These are phyloP conservation scores for Stygiomarasmius scandens DNA, from an alignment of 1,284 basidiomycete genomes.

Conservation along the genomic window DNA sequence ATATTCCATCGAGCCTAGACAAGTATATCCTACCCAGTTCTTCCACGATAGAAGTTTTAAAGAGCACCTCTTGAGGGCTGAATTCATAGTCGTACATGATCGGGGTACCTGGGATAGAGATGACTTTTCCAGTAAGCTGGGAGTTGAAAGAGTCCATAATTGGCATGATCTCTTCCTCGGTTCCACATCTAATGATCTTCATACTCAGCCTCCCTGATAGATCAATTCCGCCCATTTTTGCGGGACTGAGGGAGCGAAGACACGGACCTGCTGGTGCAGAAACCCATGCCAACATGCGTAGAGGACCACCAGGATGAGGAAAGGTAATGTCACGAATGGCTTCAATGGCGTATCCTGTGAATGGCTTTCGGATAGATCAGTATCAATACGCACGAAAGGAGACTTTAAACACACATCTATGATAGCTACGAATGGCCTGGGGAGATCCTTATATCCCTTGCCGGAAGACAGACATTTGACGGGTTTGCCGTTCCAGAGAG, in stretches of 20 bases:
- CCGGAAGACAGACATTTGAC: too few relatives aligned
- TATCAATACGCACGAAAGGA: background rate
- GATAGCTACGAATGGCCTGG: conserved; percentile 1
- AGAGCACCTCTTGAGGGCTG: conserved; percentile 9
- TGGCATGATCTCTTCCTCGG: background rate
- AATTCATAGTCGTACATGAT: conserved; percentile 17
- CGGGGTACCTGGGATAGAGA: conserved; percentile 4
- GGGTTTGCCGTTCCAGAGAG: too few relatives aligned
- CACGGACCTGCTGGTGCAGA: background rate
- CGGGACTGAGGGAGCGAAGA: too few relatives aligned
- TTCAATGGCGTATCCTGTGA: conserved; percentile 6
- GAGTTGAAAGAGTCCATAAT: too few relatives aligned
- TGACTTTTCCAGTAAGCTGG: background rate
- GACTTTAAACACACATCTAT: conserved; percentile 2
- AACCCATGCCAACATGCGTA: conserved; percentile 1
- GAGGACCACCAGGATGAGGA: background rate
- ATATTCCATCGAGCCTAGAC: conserved; percentile 5
- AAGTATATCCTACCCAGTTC: conserved; percentile 5
- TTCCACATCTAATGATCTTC: background rate
- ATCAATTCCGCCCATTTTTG: too few relatives aligned
- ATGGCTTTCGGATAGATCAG: background rate
- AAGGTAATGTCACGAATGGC: conserved; percentile 3
- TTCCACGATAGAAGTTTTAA: conserved; percentile 1
- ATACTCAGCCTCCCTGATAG: background rate
- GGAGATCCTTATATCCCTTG: conserved; percentile 1